Evolutionary conservation across 352 stramenopile genomes (phyloP).

Genomic region (Phytophthora nicotianae): DNA sequence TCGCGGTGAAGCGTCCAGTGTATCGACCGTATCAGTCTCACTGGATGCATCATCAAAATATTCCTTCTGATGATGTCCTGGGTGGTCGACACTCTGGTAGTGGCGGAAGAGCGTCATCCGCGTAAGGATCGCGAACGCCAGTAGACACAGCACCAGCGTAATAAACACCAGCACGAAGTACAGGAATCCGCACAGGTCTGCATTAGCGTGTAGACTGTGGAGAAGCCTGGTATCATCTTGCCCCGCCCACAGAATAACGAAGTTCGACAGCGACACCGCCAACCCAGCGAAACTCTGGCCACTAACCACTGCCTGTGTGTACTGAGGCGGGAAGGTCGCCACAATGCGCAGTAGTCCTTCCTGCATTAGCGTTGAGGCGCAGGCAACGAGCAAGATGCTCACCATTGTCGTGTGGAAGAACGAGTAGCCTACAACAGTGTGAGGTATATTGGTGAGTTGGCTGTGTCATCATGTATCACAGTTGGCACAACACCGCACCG

Average conservation of each 20-base stretch:
- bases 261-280: conserved; percentile 72
- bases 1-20: conserved; percentile 34
- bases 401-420: conserved; percentile 84
- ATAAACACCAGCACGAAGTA: conserved; percentile 84
- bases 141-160: conserved; percentile 56
- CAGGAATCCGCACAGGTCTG: conserved; percentile 70
- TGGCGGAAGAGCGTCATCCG: conserved; percentile 69
- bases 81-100: conserved; percentile 64
- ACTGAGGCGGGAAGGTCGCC: conserved; percentile 72
- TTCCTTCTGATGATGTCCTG: conserved; percentile 32
- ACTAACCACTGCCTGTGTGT: conserved; percentile 79
- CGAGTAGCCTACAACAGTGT: conserved; percentile 25
- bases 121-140: conserved; percentile 63
- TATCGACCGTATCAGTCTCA: conserved; percentile 49
- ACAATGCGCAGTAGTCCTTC: conserved; percentile 80
- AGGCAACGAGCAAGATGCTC: conserved; percentile 74
- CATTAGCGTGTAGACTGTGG: conserved; percentile 40
- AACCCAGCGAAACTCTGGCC: conserved; percentile 81
- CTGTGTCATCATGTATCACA: conserved; percentile 17
- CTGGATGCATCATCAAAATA: conserved; percentile 32
- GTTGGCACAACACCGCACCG: conserved; percentile 33
- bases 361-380: conserved; percentile 78
- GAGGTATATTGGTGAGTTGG: neutral
- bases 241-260: conserved; percentile 65
- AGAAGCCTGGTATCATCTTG: conserved; percentile 28